Conservation (phyloP, 1,139 yeast species). For the Arxiozyma heterogenica region DNA sequence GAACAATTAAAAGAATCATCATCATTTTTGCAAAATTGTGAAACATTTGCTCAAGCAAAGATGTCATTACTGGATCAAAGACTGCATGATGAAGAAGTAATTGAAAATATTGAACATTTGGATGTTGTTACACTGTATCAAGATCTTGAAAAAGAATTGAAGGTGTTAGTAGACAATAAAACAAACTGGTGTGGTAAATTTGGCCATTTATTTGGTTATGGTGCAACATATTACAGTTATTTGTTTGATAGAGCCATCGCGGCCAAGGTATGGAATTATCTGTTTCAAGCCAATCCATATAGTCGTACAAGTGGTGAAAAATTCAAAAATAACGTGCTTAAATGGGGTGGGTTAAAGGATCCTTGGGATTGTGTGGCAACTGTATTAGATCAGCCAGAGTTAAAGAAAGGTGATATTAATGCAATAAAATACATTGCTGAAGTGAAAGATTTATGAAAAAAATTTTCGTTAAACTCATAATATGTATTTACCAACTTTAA, state of each 20-base stretch:
- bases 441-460: constrained; percentile 23
- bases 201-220: constrained; percentile 89
- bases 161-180: constrained; percentile 50
- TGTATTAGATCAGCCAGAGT: constrained; percentile 54
- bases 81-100: constrained; percentile 43
- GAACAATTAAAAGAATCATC: constrained; percentile 43
- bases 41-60: constrained; percentile 77
- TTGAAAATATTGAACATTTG: constrained; percentile 23
- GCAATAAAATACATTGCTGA: constrained; percentile 67
- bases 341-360: constrained; percentile 91
- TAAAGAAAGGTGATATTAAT: constrained; percentile 56
- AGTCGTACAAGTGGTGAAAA: constrained; percentile 64
- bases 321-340: constrained; percentile 59
- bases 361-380: constrained; percentile 85
- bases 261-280: constrained; percentile 66
- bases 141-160: constrained; percentile 46
- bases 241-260: constrained; percentile 90
- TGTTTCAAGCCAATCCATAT: constrained; percentile 64
- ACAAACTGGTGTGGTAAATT: constrained; percentile 92
- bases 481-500: no score
- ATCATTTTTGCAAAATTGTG: constrained; percentile 54
- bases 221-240: constrained; percentile 90
- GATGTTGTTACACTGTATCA: constrained; percentile 55
- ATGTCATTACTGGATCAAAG: constrained; percentile 85
- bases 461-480: no score